A percentile compares a stretch with the other conserved stretches of the same genome.
Evolutionary conservation across 371 early-diverging fungal genomes (phyloP).

Genomic region (Scutellospora calospora): DNA sequence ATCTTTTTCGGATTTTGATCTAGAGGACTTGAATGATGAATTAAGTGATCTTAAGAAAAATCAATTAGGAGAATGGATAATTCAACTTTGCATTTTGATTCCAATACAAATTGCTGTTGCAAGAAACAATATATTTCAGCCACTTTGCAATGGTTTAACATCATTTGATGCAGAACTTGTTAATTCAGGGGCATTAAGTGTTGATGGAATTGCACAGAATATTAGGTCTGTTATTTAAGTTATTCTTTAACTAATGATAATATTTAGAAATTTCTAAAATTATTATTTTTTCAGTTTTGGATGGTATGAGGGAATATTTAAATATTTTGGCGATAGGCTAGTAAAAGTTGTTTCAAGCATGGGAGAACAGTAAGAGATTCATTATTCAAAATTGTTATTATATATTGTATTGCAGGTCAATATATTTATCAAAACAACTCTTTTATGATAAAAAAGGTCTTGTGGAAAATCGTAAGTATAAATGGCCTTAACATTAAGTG

Average conservation of each 20-base stretch:
- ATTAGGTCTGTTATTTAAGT: neutral
- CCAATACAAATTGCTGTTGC: slow-evolving; percentile 43
- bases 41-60: neutral
- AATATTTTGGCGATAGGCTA: slow-evolving; percentile 12
- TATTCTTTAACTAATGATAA: neutral
- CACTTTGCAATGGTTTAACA: slow-evolving; percentile 31
- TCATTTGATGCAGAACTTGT: neutral
- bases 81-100: slow-evolving; percentile 19
- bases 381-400: neutral
- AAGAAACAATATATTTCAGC: slow-evolving; percentile 19
- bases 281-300: slow-evolving; percentile 10
- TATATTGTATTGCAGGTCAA: no score
- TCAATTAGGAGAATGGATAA: slow-evolving; percentile 27
- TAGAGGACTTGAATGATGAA: neutral
- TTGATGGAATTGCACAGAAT: neutral
- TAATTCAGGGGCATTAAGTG: neutral
- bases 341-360: slow-evolving; percentile 39
- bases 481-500: neutral
- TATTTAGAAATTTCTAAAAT: neutral
- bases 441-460: neutral
- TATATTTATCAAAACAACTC: no score
- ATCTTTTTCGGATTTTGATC: neutral
- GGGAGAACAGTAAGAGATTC: slow-evolving; percentile 27
- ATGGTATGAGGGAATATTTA: slow-evolving; percentile 41
- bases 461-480: slow-evolving; percentile 28